Conservation (phyloP, 331 rosid genomes). For the Rosa hybrid region DNA sequence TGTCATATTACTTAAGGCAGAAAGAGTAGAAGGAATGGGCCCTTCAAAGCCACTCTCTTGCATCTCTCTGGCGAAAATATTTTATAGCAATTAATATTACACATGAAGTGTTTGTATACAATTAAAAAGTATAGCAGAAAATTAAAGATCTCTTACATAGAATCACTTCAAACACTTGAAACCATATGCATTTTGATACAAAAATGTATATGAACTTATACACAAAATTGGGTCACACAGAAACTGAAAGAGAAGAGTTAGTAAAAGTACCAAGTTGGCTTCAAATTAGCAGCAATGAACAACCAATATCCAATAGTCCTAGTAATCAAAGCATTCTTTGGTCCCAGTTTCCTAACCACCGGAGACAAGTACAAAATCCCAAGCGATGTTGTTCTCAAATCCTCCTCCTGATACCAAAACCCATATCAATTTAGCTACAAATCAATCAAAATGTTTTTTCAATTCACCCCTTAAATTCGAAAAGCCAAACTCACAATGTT, state of each 20-base stretch:
- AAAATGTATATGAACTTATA: no score
- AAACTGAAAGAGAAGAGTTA: background rate
- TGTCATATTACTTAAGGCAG: no score
- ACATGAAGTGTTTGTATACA: background rate
- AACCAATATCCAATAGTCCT: slow-evolving; percentile 85
- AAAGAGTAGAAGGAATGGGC: no score
- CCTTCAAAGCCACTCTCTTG: no score
- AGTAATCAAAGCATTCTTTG: slow-evolving; percentile 79
- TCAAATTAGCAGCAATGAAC: slow-evolving; percentile 85
- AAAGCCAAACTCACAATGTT: slow-evolving; percentile 56
- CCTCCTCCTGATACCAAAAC: slow-evolving; percentile 58
- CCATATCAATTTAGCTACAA: background rate
- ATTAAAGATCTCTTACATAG: slow-evolving; percentile 25
- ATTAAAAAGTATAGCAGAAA: background rate
- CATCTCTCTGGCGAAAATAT: no score
- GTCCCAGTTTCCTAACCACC: slow-evolving; percentile 72
- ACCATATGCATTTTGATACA: background rate
- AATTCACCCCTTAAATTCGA: background rate
- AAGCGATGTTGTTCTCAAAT: slow-evolving; percentile 80
- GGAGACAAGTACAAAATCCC: slow-evolving; percentile 74
- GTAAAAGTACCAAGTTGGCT: slow-evolving; percentile 63
- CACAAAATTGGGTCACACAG: background rate
- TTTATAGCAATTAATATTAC: no score
- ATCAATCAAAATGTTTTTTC: background rate
- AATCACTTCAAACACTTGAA: background rate